These are phyloP conservation scores for Erodium chrysanthum DNA, from an alignment of 441 rosid species.

Conservation along the genomic window DNA sequence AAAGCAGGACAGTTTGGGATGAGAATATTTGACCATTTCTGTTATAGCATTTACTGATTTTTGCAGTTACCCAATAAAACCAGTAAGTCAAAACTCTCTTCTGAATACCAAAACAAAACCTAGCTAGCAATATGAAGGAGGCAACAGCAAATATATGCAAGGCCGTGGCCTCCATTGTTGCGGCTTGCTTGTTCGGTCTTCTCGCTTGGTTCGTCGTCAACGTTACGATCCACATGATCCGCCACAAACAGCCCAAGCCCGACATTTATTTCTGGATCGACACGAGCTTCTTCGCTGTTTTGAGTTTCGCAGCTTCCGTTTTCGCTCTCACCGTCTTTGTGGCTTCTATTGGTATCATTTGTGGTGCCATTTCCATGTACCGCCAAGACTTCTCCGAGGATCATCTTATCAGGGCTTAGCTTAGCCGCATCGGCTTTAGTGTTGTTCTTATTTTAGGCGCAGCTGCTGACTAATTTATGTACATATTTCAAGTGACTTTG, in stretches of 20 bases:
- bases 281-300: neutral
- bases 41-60: too few species aligned
- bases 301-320: neutral
- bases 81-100: too few species aligned
- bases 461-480: too few species aligned
- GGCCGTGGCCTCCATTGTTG: neutral
- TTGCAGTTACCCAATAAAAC: too few species aligned
- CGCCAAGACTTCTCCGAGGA: neutral
- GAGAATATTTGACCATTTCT: too few species aligned
- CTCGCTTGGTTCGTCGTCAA: neutral
- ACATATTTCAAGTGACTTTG: too few species aligned
- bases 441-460: too few species aligned
- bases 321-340: neutral
- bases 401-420: too few species aligned
- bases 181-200: neutral
- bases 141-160: neutral
- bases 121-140: neutral
- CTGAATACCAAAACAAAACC: too few species aligned
- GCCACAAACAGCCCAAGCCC: neutral
- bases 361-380: neutral
- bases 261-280: neutral
- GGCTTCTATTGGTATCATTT: neutral
- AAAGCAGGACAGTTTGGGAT: too few species aligned
- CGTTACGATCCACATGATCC: neutral
- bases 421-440: too few species aligned